Conservation (phyloP, 495 filamentous ascomycete species). For the Aspergillus bertholletiae region DNA sequence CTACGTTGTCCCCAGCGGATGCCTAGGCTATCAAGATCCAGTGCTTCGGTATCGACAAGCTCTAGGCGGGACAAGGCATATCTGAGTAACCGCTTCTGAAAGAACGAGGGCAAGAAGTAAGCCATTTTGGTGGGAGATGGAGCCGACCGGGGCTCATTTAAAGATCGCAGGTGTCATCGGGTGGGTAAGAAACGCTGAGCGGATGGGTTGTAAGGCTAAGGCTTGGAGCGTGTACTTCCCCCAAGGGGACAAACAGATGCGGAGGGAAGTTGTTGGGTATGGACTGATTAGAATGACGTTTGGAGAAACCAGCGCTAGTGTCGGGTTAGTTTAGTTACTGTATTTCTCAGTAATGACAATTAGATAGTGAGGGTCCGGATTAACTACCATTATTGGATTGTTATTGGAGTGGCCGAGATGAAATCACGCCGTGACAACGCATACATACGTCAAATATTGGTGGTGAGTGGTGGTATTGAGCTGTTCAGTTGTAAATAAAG, state of each 20-base stretch:
- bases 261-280: constrained; percentile 9
- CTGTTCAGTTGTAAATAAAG: too few species aligned
- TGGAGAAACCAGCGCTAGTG: constrained; percentile 15
- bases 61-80: constrained; percentile 78
- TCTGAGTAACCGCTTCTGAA: constrained; percentile 78
- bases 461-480: not conserved
- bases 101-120: constrained; percentile 67
- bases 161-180: constrained; percentile 26
- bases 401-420: not conserved
- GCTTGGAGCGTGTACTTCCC: not conserved
- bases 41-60: constrained; percentile 72
- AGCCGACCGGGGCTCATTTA: constrained; percentile 33
- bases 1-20: constrained; percentile 72
- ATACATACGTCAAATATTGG: constrained; percentile 9
- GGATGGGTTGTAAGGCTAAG: not conserved
- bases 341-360: not conserved
- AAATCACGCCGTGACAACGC: constrained; percentile 24
- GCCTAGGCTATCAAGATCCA: constrained; percentile 77
- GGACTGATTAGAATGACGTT: constrained; percentile 21
- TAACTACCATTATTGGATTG: constrained; percentile 1
- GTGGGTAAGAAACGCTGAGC: constrained; percentile 1
- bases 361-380: constrained; percentile 19
- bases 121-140: constrained; percentile 33
- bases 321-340: constrained; percentile 10
- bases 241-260: constrained; percentile 2